phyloP scores from a whole-genome alignment of 805 yeast species.

The Candida coquimbonensis region DNA sequence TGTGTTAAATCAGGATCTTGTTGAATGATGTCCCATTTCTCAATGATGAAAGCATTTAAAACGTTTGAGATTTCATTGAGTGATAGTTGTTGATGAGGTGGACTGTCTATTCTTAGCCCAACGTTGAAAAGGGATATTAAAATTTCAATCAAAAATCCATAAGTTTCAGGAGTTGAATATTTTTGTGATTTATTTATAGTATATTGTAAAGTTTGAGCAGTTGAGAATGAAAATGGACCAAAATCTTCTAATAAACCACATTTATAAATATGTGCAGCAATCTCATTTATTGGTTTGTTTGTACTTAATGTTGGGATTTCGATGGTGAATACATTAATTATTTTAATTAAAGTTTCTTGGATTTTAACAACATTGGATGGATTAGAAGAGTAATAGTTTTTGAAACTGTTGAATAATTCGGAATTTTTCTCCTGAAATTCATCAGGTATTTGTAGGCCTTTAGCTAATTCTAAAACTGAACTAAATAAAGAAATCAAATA shows the following conservation, averaged over 20 bases:
- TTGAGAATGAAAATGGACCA: conserved; percentile 59
- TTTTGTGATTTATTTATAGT: conserved; percentile 24
- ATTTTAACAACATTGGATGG: conserved; percentile 47
- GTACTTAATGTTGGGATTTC: conserved; percentile 30
- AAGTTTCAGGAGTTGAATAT: conserved; percentile 2
- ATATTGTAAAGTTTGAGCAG: conserved; percentile 34
- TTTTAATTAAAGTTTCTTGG: conserved; percentile 31
- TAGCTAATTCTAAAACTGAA: conserved; percentile 66
- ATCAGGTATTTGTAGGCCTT: conserved; percentile 55
- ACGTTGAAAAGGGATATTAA: conserved; percentile 13
- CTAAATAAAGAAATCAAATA: conserved; percentile 50
- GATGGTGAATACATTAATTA: conserved; percentile 35
- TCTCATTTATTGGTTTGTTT: conserved; percentile 51
- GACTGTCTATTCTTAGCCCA: conserved; percentile 8
- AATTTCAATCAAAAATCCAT: conserved; percentile 13
- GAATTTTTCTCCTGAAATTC: conserved; percentile 34
- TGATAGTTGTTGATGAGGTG: conserved; percentile 2
- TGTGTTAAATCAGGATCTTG: conserved; percentile 57
- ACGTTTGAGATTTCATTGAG: conserved; percentile 12
- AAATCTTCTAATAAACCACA: conserved; percentile 57
- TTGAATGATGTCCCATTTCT: conserved; percentile 23
- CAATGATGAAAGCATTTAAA: conserved; percentile 15
- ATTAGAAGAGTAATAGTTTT: conserved; percentile 20
- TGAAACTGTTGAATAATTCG: conserved; percentile 13
- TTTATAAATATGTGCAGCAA: conserved; percentile 54